Base-by-base conservation (phyloP, 2,329 filamentous ascomycete genomes). In the Aspergillus novoparasiticus region DNA sequence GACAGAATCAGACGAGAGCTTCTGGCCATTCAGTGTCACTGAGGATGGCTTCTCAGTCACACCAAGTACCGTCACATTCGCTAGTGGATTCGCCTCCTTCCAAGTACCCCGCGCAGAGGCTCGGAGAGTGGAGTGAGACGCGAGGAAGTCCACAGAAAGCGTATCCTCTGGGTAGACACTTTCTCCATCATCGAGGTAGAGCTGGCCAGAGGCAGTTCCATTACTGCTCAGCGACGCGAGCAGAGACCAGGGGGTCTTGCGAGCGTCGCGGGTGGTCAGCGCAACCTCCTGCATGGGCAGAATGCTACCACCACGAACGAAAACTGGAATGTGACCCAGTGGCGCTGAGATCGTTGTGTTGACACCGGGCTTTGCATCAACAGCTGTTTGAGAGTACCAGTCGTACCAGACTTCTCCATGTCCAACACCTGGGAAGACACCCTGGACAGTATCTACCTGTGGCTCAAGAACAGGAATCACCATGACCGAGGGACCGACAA, bases 151-250 rank as follows among this genome's bases (percentile, higher is more conserved):
- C 28, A 92, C 83, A 64, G 81, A 81, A 6, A 88, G 81, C 0
- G 83, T 88, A 0, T 81, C 79, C 14, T 84, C 80, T 0, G 86
- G 89, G 39, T 76, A 70, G 9, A 92, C 62, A 60, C 87, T 90
- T 77, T 89, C 89, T 1, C 91, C 91, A 68, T 94, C 91, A 69
- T 94, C 91, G 9, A 93, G 73, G 72, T 94, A 93, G 34, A 94
- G 75, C 21, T 80, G 75, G 0, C 91, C 91, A 2, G 71, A 78
- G 0, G 91, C 90, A 1, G 76, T 74, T 0, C 87, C 87, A 19
- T 83, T 71, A 1, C 72, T 69, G 65, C 85, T 82, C 1, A 91
- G 82, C 2, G 89, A 88, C 1, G 87, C 85, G 11, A 93, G 79
- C 46, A 94, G 67, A 9, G 85, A 85, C 89, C 90, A 94, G 0